Evolutionary conservation across 2,329 filamentous ascomycete genomes (phyloP).

Genomic region (Trichoderma hamatum): DNA sequence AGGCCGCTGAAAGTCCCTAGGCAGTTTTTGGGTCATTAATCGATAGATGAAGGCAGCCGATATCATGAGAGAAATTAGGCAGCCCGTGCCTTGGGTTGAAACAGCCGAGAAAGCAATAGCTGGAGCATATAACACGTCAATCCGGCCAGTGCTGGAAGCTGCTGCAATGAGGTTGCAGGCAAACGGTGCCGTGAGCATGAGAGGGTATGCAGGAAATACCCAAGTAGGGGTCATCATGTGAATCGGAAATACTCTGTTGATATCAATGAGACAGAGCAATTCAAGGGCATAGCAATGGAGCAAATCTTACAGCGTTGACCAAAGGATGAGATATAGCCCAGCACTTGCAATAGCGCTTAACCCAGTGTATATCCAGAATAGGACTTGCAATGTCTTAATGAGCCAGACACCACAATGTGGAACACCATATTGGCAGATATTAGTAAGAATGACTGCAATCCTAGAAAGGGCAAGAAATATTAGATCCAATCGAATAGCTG

Average conservation of each 20-base stretch:
- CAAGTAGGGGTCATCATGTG: conserved; percentile 85
- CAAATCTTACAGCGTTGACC: conserved; percentile 56
- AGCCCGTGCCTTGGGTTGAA: conserved; percentile 58
- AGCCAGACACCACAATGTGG: conserved; percentile 66
- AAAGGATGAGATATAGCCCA: conserved; percentile 74
- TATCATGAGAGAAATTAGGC: conserved; percentile 71
- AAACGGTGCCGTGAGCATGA: conserved; percentile 75
- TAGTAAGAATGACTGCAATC: conserved; percentile 75
- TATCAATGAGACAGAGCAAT: not conserved
- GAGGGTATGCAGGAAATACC: conserved; percentile 84
- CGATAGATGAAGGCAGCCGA: conserved; percentile 83
- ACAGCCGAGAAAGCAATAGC: conserved; percentile 54
- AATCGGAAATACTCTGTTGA: conserved; percentile 60
- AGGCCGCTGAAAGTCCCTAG: conserved; percentile 72
- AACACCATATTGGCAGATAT: conserved; percentile 75
- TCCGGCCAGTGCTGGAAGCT: conserved; percentile 33
- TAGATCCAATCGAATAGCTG: not conserved
- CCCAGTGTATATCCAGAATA: conserved; percentile 76
- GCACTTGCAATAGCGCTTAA: conserved; percentile 69
- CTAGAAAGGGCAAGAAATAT: conserved; percentile 31
- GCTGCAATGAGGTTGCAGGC: conserved; percentile 60
- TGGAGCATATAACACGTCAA: conserved; percentile 42
- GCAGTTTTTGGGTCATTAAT: conserved; percentile 85
- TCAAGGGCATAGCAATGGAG: not conserved
- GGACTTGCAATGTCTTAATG: conserved; percentile 58